phyloP scores from a whole-genome alignment of 2,329 filamentous ascomycete species.

The Colletotrichum spinosum region DNA sequence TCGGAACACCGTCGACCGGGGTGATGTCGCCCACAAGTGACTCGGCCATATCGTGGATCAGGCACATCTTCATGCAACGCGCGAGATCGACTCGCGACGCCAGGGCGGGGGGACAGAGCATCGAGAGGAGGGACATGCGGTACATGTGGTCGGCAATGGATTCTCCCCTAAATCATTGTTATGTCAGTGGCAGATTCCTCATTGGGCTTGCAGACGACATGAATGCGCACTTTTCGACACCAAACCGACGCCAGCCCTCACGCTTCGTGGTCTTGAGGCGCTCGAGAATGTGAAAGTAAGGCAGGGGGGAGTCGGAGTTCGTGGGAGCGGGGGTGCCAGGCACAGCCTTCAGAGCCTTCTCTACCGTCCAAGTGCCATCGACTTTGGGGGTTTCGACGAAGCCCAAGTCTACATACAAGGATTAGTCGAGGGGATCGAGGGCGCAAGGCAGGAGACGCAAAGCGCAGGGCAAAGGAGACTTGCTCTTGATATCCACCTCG shows the following conservation, averaged over 20 bases:
- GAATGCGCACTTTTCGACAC: slow-evolving; percentile 67
- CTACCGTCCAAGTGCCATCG: slow-evolving; percentile 42
- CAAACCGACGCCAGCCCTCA: slow-evolving; percentile 94
- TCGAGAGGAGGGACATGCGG: slow-evolving; percentile 96
- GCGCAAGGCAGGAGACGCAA: not conserved
- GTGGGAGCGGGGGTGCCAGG: slow-evolving; percentile 58
- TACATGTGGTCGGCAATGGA: slow-evolving; percentile 99
- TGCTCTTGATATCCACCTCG: slow-evolving; percentile 34
- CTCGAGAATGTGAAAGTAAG: slow-evolving; percentile 95
- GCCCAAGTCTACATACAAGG: slow-evolving; percentile 38
- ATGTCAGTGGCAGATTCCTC: not conserved
- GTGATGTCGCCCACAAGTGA: slow-evolving; percentile 96
- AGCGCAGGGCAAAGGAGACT: not conserved
- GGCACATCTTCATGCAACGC: slow-evolving; percentile 93
- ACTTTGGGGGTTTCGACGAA: slow-evolving; percentile 40
- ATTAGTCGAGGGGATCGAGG: not conserved
- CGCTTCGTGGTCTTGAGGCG: slow-evolving; percentile 96
- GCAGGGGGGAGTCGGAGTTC: slow-evolving; percentile 78
- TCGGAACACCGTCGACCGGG: slow-evolving; percentile 86
- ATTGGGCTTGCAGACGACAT: too few species aligned
- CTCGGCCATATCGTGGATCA: slow-evolving; percentile 98
- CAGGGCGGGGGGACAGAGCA: slow-evolving; percentile 86
- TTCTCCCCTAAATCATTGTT: slow-evolving; percentile 71
- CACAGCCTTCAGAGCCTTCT: slow-evolving; percentile 37
- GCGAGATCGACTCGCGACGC: slow-evolving; percentile 78